Percentiles rank a stretch among this genome's conserved stretches.
Conservation (phyloP, 1,284 basidiomycete genomes). For the Ustilago sp. region DNA sequence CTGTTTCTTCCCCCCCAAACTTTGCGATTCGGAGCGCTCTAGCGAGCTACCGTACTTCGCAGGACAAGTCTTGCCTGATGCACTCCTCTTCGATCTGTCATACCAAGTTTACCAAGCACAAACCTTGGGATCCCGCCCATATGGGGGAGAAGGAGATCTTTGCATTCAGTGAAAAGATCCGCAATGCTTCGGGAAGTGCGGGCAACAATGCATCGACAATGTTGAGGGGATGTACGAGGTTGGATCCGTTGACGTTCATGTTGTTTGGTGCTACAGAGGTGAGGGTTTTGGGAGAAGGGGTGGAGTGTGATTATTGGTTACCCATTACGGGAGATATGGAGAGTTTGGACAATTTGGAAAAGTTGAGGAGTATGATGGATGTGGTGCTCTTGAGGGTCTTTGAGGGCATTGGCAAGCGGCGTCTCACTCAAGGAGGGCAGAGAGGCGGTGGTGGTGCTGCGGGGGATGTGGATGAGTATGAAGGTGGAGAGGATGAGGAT, state of each 20-base stretch:
- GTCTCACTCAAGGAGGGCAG: conserved; percentile 4
- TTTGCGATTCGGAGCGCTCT: conserved; percentile 86
- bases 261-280: conserved; percentile 90
- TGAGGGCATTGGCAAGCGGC: conserved; percentile 75
- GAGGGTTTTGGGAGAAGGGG: conserved; percentile 69
- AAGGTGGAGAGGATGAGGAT: conserved; percentile 34
- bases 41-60: conserved; percentile 80
- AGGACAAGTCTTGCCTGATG: conserved; percentile 87
- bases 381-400: conserved; percentile 89
- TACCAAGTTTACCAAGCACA: conserved; percentile 75
- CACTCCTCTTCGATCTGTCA: conserved; percentile 90
- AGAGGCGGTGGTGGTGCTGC: neutral
- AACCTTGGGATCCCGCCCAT: conserved; percentile 71
- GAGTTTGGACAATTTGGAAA: conserved; percentile 84
- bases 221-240: conserved; percentile 76
- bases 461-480: conserved; percentile 26
- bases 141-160: conserved; percentile 78
- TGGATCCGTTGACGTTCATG: conserved; percentile 91
- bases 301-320: conserved; percentile 89
- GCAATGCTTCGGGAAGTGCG: conserved; percentile 76
- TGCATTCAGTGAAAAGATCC: conserved; percentile 86
- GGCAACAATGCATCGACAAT: conserved; percentile 75
- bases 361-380: conserved; percentile 86
- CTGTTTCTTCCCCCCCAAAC: conserved; percentile 90
- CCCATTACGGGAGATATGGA: conserved; percentile 81